Base-by-base conservation (phyloP, 352 stramenopile genomes). In the Plasmopara halstedii region DNA sequence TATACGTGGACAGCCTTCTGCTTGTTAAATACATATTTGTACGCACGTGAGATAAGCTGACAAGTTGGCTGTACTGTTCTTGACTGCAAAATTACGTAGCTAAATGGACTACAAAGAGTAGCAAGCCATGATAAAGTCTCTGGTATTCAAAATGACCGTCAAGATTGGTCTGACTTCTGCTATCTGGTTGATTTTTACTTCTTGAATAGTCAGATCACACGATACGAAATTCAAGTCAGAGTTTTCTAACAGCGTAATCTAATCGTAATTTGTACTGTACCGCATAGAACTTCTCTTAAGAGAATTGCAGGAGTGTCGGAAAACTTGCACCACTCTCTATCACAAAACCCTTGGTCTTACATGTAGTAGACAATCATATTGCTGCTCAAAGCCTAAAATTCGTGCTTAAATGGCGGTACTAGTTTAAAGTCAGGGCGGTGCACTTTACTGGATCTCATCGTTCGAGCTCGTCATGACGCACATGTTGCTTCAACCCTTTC, bases 231-330 rank as follows among this genome's bases (percentile, higher is more conserved):
- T n/a, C 33, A 26, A 56, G 49, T 50, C 14, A 38, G 2, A 7
- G 11, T 45, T 50, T 53, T 44, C 46, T 44, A 11, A 15, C n/a
- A 29, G 10, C 27, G 21, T 42, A 47, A 47, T 47, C 47, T 20
- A 13, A 17, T 52, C 34, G 42, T 46, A 52, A 52, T 52, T 51
- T 32, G 51, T 39, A 19, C 29, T 9, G 44, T 57, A 57, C 42
- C 25, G 25, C 7, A 6, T 10, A 29, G 25, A 29, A 29, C 3
- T 52, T 57, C 50, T 41, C 31, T 35, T 54, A 39, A 37, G 44
- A 54, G 43, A 53, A 59, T 45, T 58, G 50, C 50, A 39, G 48
- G 6, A 20, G 29, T 53, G 42, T 26, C 47, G 53, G 53, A 61
- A 56, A 34, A 56, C 25, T 15, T 20, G 43, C 29, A 39, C 23